phyloP scores from a whole-genome alignment of 345 rosid species.

The Nasturtium officinale region DNA sequence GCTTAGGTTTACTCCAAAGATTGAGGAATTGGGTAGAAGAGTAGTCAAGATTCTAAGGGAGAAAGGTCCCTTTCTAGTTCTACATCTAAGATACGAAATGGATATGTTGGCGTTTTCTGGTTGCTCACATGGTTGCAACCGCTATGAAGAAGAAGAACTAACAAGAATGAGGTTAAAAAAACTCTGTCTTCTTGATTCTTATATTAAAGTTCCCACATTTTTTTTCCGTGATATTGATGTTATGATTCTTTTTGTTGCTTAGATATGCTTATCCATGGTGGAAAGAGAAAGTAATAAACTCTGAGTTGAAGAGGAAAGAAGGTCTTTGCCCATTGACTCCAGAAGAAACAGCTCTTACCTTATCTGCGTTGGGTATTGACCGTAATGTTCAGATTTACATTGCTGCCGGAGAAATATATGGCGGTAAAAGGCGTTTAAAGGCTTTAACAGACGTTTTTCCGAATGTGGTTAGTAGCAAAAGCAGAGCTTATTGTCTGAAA shows the following conservation, averaged over 20 bases:
- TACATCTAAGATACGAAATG: constrained; percentile 98
- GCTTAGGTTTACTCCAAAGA: constrained; percentile 84
- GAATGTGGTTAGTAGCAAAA: constrained; percentile 60
- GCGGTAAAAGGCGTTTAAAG: constrained; percentile 72
- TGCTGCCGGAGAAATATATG: constrained; percentile 86
- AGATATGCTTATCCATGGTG: constrained; percentile 97
- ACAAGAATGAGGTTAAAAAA: constrained; percentile 85
- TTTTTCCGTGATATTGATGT: neutral
- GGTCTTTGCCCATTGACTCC: constrained; percentile 90
- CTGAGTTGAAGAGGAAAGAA: constrained; percentile 78
- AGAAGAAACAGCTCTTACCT: constrained; percentile 78
- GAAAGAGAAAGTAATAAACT: constrained; percentile 86
- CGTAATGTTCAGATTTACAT: constrained; percentile 73
- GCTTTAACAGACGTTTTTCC: constrained; percentile 70
- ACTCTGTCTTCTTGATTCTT: neutral
- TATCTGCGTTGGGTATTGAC: constrained; percentile 75
- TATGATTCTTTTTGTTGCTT: constrained; percentile 11
- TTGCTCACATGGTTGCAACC: constrained; percentile 87
- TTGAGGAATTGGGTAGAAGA: constrained; percentile 87
- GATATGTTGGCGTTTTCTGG: constrained; percentile 99
- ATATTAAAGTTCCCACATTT: neutral
- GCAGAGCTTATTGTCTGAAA: constrained; percentile 8
- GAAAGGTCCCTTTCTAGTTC: constrained; percentile 88
- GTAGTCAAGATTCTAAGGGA: constrained; percentile 73
- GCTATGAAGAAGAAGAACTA: constrained; percentile 86